These are phyloP conservation scores for Euphrasia confusa DNA, from an alignment of 257 asterid species.

Conservation along the genomic window DNA sequence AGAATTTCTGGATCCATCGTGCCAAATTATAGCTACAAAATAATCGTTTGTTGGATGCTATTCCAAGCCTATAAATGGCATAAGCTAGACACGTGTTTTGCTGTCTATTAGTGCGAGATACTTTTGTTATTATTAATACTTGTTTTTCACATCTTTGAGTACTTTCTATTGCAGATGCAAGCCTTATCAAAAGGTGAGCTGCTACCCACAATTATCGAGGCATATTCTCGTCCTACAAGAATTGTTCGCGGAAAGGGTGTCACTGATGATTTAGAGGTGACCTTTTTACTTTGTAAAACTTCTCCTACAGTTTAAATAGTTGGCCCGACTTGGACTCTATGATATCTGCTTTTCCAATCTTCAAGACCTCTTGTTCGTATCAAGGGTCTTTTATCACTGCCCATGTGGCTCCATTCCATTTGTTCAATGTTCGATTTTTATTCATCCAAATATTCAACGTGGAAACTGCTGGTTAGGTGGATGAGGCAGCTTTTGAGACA, in stretches of 20 bases:
- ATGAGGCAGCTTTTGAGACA: slow-evolving; percentile 73
- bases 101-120: slow-evolving; percentile 8
- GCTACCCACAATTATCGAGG: slow-evolving; percentile 79
- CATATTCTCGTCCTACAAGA: slow-evolving; percentile 97
- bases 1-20: too few relatives aligned
- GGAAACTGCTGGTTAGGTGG: slow-evolving; percentile 52
- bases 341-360: too few relatives aligned
- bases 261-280: slow-evolving; percentile 58
- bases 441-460: slow-evolving; percentile 9
- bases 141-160: background rate
- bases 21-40: too few relatives aligned
- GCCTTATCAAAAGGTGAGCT: slow-evolving; percentile 57
- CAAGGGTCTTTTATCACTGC: background rate
- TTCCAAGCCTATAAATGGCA: background rate
- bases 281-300: background rate
- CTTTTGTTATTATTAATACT: background rate
- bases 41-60: too few relatives aligned
- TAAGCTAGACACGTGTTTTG: slow-evolving; percentile 5
- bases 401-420: background rate
- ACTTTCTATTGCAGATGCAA: slow-evolving; percentile 51
- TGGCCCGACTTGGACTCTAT: background rate
- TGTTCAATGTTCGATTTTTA: background rate
- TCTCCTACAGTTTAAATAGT: background rate
- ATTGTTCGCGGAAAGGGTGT: slow-evolving; percentile 87
- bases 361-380: too few relatives aligned